phyloP scores from a whole-genome alignment of 2,329 filamentous ascomycete genomes.

The Emergomyces pasteurianus region DNA sequence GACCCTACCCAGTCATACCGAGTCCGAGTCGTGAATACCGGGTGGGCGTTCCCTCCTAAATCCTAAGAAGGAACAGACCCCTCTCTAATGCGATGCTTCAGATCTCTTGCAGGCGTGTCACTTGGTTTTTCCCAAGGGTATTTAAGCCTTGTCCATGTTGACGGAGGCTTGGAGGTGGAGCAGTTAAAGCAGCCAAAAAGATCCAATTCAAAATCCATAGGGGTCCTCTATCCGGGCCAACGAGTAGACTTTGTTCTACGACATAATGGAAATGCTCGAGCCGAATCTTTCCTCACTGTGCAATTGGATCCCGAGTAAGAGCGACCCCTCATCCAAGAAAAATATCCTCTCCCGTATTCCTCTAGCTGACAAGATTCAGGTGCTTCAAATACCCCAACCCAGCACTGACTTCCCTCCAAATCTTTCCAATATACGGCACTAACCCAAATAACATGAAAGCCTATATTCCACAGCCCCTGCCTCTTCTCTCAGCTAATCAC shows the following conservation, averaged over 20 bases:
- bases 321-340: background rate
- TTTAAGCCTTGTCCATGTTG: slow-evolving; percentile 29
- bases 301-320: slow-evolving; percentile 28
- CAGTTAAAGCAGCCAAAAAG: slow-evolving; percentile 4
- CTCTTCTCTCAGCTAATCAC: background rate
- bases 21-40: slow-evolving; percentile 34
- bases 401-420: slow-evolving; percentile 28
- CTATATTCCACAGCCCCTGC: background rate
- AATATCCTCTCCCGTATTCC: background rate
- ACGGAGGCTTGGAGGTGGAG: slow-evolving; percentile 28
- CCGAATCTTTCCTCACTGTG: slow-evolving; percentile 17
- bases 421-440: slow-evolving; percentile 20
- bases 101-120: slow-evolving; percentile 30
- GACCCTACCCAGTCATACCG: slow-evolving; percentile 20
- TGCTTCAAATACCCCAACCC: slow-evolving; percentile 36
- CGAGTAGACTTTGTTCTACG: slow-evolving; percentile 31
- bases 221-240: slow-evolving; percentile 34
- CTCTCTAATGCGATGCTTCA: slow-evolving; percentile 7
- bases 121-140: slow-evolving; percentile 21
- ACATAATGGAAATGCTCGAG: slow-evolving; percentile 6
- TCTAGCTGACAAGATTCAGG: slow-evolving; percentile 13
- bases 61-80: background rate
- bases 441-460: slow-evolving; percentile 2
- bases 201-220: slow-evolving; percentile 21
- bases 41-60: slow-evolving; percentile 17